Evolutionary conservation across 2,329 filamentous ascomycete genomes (phyloP).

Genomic region (Helicocarpus griseus): DNA sequence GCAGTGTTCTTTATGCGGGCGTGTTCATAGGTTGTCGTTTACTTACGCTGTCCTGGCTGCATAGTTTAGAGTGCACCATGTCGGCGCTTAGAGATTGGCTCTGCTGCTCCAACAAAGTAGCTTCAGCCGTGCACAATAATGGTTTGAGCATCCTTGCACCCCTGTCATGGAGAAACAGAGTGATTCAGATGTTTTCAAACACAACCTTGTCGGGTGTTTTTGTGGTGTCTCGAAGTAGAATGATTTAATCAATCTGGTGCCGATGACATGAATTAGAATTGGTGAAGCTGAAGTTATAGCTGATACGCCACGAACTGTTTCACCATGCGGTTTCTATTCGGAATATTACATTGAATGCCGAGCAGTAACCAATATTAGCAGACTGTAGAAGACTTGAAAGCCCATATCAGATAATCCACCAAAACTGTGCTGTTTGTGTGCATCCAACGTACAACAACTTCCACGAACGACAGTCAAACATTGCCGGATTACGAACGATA

Average conservation of each 20-base stretch:
- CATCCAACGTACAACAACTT: no score
- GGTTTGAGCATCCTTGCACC: background rate
- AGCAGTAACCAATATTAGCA: no score
- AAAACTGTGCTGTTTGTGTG: no score
- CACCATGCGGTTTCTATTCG: no score
- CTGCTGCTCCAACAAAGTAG: background rate
- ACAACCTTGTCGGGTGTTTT: background rate
- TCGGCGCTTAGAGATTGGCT: constrained; percentile 18
- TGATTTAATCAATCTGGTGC: background rate
- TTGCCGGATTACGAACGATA: no score
- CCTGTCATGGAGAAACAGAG: background rate
- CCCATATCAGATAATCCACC: no score
- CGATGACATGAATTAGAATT: no score
- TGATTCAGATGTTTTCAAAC: background rate
- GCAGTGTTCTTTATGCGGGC: background rate
- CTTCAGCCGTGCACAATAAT: background rate
- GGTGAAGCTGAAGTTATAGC: no score
- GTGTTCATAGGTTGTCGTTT: background rate
- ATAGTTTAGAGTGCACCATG: constrained; percentile 5
- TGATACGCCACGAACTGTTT: no score
- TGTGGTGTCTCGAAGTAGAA: background rate
- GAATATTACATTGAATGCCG: no score
- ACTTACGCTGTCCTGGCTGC: background rate
- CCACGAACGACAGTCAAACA: no score
- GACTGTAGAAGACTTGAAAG: no score